Percentiles rank a stretch among this genome's conserved stretches.
These are phyloP conservation scores for Saccharomyces hybrid DNA, from an alignment of 1,139 yeast genomes.

Conservation along the genomic window DNA sequence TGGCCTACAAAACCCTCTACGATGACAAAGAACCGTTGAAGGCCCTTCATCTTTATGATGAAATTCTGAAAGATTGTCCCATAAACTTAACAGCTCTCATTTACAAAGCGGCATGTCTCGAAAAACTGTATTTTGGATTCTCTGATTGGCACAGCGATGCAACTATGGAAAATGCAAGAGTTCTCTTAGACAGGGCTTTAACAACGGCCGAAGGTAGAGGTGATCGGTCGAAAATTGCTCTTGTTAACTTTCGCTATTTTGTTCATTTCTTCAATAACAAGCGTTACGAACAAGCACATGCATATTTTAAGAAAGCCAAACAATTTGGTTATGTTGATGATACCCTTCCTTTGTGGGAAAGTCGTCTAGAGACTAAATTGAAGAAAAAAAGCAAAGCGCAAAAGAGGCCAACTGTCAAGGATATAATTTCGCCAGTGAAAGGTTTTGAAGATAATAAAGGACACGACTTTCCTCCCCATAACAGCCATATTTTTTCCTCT, in stretches of 20 bases:
- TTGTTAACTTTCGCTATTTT: constrained; percentile 55
- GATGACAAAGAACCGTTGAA: constrained; percentile 34
- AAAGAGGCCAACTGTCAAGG: background rate
- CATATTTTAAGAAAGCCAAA: constrained; percentile 44
- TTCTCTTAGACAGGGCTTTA: constrained; percentile 50
- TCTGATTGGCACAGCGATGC: constrained; percentile 32
- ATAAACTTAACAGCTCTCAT: constrained; percentile 45
- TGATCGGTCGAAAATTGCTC: constrained; percentile 46
- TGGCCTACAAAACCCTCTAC: constrained; percentile 30
- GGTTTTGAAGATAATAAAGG: background rate
- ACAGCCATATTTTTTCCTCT: background rate
- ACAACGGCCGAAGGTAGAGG: constrained; percentile 46
- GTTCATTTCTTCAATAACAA: constrained; percentile 43
- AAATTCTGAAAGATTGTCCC: constrained; percentile 34
- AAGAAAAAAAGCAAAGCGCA: constrained; percentile 14
- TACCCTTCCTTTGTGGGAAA: constrained; percentile 46
- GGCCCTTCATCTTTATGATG: constrained; percentile 35
- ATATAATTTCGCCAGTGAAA: background rate
- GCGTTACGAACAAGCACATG: constrained; percentile 41
- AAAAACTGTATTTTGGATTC: constrained; percentile 37
- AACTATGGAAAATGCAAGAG: constrained; percentile 43
- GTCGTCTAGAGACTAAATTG: constrained; percentile 36
- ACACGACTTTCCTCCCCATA: background rate
- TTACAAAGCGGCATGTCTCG: constrained; percentile 52
- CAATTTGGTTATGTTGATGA: constrained; percentile 40